A percentile compares a stretch with the other conserved stretches of the same genome.
Evolutionary conservation across 768 basidiomycete genomes (phyloP).

Genomic region (Mrakia frigida): DNA sequence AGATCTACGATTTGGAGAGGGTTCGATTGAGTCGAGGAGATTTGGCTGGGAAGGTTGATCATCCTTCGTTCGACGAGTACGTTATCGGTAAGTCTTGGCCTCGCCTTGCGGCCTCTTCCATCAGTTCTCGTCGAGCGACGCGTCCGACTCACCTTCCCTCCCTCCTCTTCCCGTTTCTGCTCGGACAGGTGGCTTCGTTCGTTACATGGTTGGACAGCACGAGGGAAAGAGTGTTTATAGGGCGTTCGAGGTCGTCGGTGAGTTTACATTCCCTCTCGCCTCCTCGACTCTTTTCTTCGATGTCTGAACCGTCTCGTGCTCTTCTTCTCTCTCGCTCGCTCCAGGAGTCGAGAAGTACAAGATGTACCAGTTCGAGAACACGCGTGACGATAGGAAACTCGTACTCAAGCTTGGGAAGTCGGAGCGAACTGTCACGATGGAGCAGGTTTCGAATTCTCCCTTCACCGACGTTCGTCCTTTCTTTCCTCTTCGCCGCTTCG

Average conservation of each 20-base stretch:
- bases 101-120: neutral
- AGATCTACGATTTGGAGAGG: conserved; percentile 56
- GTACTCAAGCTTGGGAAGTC: conserved; percentile 73
- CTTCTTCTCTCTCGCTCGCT: neutral
- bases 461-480: conserved; percentile 59
- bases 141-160: neutral
- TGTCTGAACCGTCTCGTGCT: neutral
- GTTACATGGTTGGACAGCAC: conserved; percentile 60
- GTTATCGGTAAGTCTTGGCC: conserved; percentile 56
- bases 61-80: conserved; percentile 82
- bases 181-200: conserved; percentile 69
- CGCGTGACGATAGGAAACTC: conserved; percentile 59
- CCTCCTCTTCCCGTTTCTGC: neutral
- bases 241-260: conserved; percentile 57
- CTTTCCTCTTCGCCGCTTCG: neutral
- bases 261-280: conserved; percentile 41
- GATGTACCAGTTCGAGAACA: conserved; percentile 61
- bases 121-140: neutral
- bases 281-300: neutral
- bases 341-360: conserved; percentile 38
- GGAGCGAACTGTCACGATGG: conserved; percentile 62
- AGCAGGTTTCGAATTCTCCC: conserved; percentile 72
- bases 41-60: conserved; percentile 57
- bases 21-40: conserved; percentile 63
- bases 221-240: neutral